These are phyloP conservation scores for Colletotrichum nymphaeae DNA, from an alignment of 2,329 filamentous ascomycete species.

Conservation along the genomic window DNA sequence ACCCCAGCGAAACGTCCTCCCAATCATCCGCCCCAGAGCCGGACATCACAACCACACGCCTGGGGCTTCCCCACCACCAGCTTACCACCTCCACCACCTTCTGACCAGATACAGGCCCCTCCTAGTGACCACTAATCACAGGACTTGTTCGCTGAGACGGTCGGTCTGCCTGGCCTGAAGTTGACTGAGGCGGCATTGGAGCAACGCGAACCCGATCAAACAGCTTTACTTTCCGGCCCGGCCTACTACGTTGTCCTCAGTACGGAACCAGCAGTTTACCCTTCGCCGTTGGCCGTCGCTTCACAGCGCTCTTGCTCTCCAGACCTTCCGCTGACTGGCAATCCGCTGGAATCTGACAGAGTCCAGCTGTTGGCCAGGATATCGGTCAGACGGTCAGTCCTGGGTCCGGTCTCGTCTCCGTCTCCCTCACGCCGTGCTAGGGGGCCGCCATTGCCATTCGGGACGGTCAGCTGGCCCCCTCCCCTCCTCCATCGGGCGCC, in stretches of 20 bases:
- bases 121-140: conserved; percentile 32
- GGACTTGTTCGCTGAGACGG: conserved; percentile 21
- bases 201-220: conserved; percentile 17
- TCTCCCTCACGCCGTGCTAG: conserved; percentile 22
- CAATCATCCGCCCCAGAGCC: conserved; percentile 15
- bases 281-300: neutral
- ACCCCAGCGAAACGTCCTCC: conserved; percentile 10
- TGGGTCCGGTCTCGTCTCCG: conserved; percentile 12
- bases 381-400: conserved; percentile 1
- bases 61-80: conserved; percentile 6
- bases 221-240: neutral
- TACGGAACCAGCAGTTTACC: neutral
- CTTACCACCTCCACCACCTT: conserved; percentile 12
- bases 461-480: conserved; percentile 32
- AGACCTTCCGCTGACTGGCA: neutral
- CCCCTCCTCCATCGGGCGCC: conserved; percentile 11
- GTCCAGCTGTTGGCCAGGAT: conserved; percentile 3
- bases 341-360: neutral
- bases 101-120: conserved; percentile 27
- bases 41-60: conserved; percentile 12
- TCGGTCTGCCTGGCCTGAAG: conserved; percentile 24
- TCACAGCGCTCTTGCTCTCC: neutral
- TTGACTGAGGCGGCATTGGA: conserved; percentile 16
- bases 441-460: conserved; percentile 21
- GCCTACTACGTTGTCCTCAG: neutral